Evolutionary conservation across 2,329 filamentous ascomycete genomes (phyloP).

Genomic region (Cordyceps fumosorosea): DNA sequence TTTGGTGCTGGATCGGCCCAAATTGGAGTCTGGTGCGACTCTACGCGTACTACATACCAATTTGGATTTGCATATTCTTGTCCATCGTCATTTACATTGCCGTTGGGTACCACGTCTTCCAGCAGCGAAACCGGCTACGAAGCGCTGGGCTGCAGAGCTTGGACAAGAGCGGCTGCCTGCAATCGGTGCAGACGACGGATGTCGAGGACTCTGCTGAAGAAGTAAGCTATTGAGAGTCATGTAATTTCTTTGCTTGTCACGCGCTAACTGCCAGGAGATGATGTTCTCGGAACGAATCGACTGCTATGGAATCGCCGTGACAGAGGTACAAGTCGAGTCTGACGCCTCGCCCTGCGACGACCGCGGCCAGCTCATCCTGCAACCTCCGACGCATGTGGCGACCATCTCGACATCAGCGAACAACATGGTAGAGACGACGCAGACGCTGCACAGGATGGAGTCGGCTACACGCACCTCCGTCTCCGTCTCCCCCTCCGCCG

Average conservation of each 20-base stretch:
- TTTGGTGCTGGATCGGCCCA: constrained; percentile 55
- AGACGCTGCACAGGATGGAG: background rate
- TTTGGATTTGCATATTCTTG: constrained; percentile 51
- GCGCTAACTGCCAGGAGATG: background rate
- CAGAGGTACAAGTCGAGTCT: constrained; percentile 41
- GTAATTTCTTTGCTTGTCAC: background rate
- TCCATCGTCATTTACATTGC: constrained; percentile 49
- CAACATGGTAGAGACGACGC: background rate
- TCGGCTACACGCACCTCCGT: background rate
- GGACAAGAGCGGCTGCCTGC: constrained; percentile 18
- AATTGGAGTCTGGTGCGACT: constrained; percentile 50
- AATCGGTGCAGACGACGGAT: constrained; percentile 22
- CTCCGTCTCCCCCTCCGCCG: background rate
- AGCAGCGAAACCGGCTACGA: constrained; percentile 47
- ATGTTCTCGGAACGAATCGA: constrained; percentile 18
- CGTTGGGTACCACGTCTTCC: constrained; percentile 53
- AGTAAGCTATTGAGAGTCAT: constrained; percentile 17
- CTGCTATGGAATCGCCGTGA: constrained; percentile 42
- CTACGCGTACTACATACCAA: constrained; percentile 54
- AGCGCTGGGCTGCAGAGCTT: constrained; percentile 32
- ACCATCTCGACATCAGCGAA: background rate
- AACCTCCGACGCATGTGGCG: background rate
- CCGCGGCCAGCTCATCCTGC: constrained; percentile 2
- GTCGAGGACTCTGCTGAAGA: constrained; percentile 28
- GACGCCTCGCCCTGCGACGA: constrained; percentile 14